Conservation (phyloP, 2,329 filamentous ascomycete genomes). For the Proliferodiscus dingleyae region DNA sequence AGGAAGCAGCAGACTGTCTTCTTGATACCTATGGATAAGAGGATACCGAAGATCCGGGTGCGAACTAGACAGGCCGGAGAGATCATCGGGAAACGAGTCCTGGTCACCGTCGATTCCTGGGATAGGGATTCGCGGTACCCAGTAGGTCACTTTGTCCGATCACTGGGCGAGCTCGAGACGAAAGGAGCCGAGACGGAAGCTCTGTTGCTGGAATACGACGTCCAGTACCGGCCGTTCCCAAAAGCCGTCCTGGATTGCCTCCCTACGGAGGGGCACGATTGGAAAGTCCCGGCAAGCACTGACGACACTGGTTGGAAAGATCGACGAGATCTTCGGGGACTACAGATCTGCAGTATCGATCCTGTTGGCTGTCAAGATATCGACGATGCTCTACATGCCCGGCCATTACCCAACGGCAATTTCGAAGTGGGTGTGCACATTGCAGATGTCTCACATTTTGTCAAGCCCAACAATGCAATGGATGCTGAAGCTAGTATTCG, state of each 20-base stretch:
- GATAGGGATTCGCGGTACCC: slow-evolving; percentile 90
- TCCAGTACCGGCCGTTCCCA: slow-evolving; percentile 95
- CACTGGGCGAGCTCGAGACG: slow-evolving; percentile 86
- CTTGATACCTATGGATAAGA: slow-evolving; percentile 95
- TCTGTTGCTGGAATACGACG: slow-evolving; percentile 88
- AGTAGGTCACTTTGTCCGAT: slow-evolving; percentile 87
- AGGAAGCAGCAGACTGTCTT: slow-evolving; percentile 90
- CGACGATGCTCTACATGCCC: slow-evolving; percentile 90
- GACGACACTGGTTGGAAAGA: slow-evolving; percentile 85
- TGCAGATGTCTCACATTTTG: slow-evolving; percentile 98
- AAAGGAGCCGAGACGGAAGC: slow-evolving; percentile 98
- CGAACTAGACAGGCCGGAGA: slow-evolving; percentile 86
- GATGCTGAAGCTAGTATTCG: slow-evolving; percentile 90
- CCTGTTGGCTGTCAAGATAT: slow-evolving; percentile 96
- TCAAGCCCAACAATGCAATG: slow-evolving; percentile 96
- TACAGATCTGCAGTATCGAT: slow-evolving; percentile 96
- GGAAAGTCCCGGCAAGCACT: slow-evolving; percentile 77
- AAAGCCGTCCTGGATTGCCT: slow-evolving; percentile 93
- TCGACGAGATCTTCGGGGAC: slow-evolving; percentile 74
- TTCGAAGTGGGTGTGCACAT: slow-evolving; percentile 97
- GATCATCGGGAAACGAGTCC: slow-evolving; percentile 81
- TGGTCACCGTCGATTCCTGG: slow-evolving; percentile 95
- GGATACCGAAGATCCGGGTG: slow-evolving; percentile 91
- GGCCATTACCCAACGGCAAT: slow-evolving; percentile 82
- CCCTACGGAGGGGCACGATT: slow-evolving; percentile 85